Evolutionary conservation across 108 stramenopile genomes (phyloP), one percentile per base, ranked within the genome.

Genomic region (Cylindrotheca closterium): DNA sequence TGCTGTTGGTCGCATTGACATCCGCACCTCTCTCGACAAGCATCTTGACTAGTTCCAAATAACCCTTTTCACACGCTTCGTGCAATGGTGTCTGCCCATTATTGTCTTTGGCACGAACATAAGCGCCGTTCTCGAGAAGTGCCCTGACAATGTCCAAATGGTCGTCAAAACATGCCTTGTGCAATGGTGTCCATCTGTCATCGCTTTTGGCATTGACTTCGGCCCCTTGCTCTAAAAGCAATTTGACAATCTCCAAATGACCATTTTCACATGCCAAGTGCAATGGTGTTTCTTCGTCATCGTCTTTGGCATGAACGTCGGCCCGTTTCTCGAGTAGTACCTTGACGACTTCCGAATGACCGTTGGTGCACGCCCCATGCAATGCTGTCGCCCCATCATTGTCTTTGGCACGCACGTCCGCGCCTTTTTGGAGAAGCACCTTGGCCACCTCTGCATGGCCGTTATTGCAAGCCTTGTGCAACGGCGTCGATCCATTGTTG

Each of bases 351-450:
- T 48, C 59, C 15, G 19, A 19, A 23, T 54, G 53, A 18, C 73
- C 73, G 59, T 68, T 58, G 17, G 57, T n/a, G 24, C 51, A 33
- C 0, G 73, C 73, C 12, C 61, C 25, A 58, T 62, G 59, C 5
- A 67, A 2, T 1, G 66, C 46, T 21, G 47, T 46, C 29, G 47
- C 47, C 1, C 21, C 21, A 1, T 67, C 45, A 30, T 45, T 12
- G 42, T 45, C 42, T 15, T 45, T 7, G 42, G 42, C 42, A 45
- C 15, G 12, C 7, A 45, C 42, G 12, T 45, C 42, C 7, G 42
- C 42, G 12, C 7, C 15, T 7, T 7, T 15, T 12, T 45, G 7
- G 42, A 45, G 7, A 12, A 45, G 15, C 15, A 45, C 7, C 42
- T 45, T 45, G 42, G 15, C 42, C 15, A 15, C 42, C 15, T 45